A percentile compares a stretch with the other conserved stretches of the same genome.
phyloP scores from a whole-genome alignment of 257 asterid species.

The Nicotiana tomentosiformis region DNA sequence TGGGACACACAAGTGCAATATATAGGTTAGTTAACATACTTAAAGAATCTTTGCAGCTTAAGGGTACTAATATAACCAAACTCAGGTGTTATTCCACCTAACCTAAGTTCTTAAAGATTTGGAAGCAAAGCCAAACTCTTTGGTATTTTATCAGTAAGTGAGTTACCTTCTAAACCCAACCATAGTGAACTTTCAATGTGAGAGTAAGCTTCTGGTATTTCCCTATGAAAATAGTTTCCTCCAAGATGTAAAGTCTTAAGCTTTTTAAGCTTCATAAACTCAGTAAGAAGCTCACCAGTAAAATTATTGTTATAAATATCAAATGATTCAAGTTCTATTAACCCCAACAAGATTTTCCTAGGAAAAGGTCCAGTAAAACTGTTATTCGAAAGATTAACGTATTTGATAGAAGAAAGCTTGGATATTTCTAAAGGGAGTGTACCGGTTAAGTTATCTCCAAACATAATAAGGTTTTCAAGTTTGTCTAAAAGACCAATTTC shows the following conservation, averaged over 20 bases:
- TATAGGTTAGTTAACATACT: no score
- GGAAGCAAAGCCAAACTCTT: constrained; percentile 51
- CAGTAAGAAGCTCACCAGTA: constrained; percentile 51
- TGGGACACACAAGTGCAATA: no score
- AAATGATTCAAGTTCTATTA: constrained; percentile 43
- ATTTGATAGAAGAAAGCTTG: constrained; percentile 30
- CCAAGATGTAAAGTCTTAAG: constrained; percentile 39
- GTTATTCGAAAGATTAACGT: constrained; percentile 52
- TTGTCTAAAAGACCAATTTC: constrained; percentile 52
- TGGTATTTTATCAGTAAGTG: constrained; percentile 61
- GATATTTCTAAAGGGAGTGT: constrained; percentile 47
- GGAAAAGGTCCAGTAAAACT: constrained; percentile 34
- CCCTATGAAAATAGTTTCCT: constrained; percentile 68
- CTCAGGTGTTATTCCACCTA: constrained; percentile 85
- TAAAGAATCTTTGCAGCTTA: constrained; percentile 2
- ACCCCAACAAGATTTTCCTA: constrained; percentile 31
- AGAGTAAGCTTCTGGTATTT: constrained; percentile 62
- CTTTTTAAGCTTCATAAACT: constrained; percentile 42
- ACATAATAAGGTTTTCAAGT: constrained; percentile 55
- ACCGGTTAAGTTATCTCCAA: constrained; percentile 56
- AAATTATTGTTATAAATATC: constrained; percentile 71
- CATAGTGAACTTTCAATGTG: constrained; percentile 41
- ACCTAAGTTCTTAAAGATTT: constrained; percentile 42
- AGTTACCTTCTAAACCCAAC: constrained; percentile 45
- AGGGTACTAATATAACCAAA: constrained; percentile 47